Evolutionary conservation across 352 stramenopile species (phyloP).

Genomic region (Pythium phragmitis): DNA sequence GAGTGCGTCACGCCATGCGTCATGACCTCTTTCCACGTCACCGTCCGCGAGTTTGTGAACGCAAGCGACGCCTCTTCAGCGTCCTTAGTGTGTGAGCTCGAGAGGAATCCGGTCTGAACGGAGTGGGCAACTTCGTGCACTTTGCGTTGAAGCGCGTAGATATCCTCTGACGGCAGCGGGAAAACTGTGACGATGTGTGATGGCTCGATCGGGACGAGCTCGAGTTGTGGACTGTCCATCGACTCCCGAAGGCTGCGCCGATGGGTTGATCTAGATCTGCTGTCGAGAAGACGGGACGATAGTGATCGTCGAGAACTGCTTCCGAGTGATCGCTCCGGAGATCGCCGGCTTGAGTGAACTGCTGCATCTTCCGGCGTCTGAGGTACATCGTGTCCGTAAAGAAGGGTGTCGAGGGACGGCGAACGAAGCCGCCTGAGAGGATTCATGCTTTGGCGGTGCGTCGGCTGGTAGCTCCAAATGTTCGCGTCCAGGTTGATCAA

Average conservation of each 20-base stretch:
- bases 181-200: conserved; percentile 69
- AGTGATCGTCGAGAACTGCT: conserved; percentile 5
- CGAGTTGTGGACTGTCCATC: conserved; percentile 15
- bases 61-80: conserved; percentile 56
- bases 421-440: conserved; percentile 13
- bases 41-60: conserved; percentile 68
- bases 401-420: conserved; percentile 13
- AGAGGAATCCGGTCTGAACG: conserved; percentile 68
- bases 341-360: conserved; percentile 1
- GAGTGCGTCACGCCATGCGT: conserved; percentile 58
- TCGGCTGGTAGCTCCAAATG: conserved; percentile 60
- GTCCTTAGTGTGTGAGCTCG: conserved; percentile 49
- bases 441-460: conserved; percentile 8
- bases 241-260: conserved; percentile 16
- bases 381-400: conserved; percentile 1
- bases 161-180: conserved; percentile 63
- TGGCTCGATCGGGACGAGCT: conserved; percentile 56
- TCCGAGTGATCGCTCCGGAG: conserved; percentile 1
- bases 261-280: neutral
- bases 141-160: conserved; percentile 66
- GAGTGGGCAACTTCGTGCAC: conserved; percentile 74
- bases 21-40: conserved; percentile 54
- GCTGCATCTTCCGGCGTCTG: conserved; percentile 3
- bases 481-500: conserved; percentile 70
- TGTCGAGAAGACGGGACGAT: conserved; percentile 1